Conservation (phyloP, 805 yeast genomes). For the Pichia eremophila region DNA sequence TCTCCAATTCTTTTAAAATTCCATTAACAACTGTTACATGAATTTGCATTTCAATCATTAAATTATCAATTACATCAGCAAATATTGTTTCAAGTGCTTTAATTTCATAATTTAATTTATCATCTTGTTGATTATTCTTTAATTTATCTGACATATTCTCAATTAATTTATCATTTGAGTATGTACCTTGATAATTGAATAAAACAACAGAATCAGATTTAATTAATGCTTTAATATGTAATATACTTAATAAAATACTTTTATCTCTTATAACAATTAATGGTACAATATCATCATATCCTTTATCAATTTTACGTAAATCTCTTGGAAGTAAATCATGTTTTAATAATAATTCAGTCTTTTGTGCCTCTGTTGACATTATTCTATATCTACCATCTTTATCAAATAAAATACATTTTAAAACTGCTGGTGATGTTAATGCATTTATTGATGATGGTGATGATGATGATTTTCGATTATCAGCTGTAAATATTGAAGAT, state of each 20-base stretch:
- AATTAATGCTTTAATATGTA: conserved; percentile 43
- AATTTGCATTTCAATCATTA: conserved; percentile 80
- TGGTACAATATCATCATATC: conserved; percentile 46
- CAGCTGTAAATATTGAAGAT: neutral
- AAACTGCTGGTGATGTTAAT: conserved; percentile 11
- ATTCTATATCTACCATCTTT: conserved; percentile 33
- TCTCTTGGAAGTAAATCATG: conserved; percentile 45
- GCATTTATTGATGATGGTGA: neutral
- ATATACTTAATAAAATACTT: conserved; percentile 37
- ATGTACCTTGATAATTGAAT: conserved; percentile 39
- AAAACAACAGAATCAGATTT: conserved; percentile 42
- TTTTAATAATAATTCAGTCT: conserved; percentile 33
- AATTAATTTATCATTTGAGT: conserved; percentile 36
- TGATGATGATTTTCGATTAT: neutral
- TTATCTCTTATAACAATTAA: conserved; percentile 39
- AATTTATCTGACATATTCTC: conserved; percentile 33
- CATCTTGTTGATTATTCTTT: conserved; percentile 23
- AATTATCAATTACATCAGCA: conserved; percentile 65
- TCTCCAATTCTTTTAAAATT: conserved; percentile 68
- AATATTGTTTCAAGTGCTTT: conserved; percentile 84
- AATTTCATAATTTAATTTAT: conserved; percentile 70
- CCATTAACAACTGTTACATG: conserved; percentile 69
- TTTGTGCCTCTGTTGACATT: conserved; percentile 36
- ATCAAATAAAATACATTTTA: conserved; percentile 43
- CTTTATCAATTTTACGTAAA: conserved; percentile 40